A percentile compares a stretch with the other conserved stretches of the same genome.
Evolutionary conservation across 2,329 filamentous ascomycete species (phyloP).

Genomic region (Sarocladiaceae sp.): DNA sequence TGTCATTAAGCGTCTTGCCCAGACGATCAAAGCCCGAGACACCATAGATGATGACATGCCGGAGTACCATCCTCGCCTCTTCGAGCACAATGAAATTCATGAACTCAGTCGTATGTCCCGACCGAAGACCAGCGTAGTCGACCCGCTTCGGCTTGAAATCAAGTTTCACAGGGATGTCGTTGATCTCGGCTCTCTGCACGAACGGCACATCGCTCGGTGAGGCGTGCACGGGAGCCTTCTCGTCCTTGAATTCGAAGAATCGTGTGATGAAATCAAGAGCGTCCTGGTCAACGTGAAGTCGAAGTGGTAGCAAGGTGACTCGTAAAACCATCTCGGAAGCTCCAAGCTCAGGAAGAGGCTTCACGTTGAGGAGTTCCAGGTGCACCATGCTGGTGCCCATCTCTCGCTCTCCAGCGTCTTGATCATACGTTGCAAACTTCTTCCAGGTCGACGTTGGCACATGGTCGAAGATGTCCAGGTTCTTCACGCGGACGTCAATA

Average conservation of each 20-base stretch:
- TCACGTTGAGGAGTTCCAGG: conserved; percentile 80
- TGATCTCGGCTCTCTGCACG: conserved; percentile 82
- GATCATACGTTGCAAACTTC: conserved; percentile 93
- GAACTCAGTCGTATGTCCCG: conserved; percentile 91
- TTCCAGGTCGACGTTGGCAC: conserved; percentile 95
- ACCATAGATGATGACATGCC: conserved; percentile 88
- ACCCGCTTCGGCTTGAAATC: conserved; percentile 99
- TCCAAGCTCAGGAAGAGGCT: conserved; percentile 74
- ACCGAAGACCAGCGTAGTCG: conserved; percentile 86
- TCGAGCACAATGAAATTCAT: conserved; percentile 98
- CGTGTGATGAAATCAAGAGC: conserved; percentile 93
- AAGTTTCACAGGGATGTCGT: conserved; percentile 71
- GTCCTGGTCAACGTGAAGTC: conserved; percentile 94
- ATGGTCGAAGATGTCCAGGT: conserved; percentile 89
- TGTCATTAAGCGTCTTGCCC: conserved; percentile 84
- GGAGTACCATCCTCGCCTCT: conserved; percentile 75
- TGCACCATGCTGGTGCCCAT: conserved; percentile 85
- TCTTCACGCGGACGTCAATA: conserved; percentile 72
- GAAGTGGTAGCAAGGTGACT: conserved; percentile 71
- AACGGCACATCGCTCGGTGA: conserved; percentile 72
- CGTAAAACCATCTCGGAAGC: conserved; percentile 86
- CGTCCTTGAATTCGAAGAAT: conserved; percentile 97
- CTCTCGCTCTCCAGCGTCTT: conserved; percentile 79
- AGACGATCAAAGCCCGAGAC: conserved; percentile 85
- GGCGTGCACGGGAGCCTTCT: conserved; percentile 46